Evolutionary conservation across 2,329 filamentous ascomycete species (phyloP).

Genomic region (Pleomassaria siparia): DNA sequence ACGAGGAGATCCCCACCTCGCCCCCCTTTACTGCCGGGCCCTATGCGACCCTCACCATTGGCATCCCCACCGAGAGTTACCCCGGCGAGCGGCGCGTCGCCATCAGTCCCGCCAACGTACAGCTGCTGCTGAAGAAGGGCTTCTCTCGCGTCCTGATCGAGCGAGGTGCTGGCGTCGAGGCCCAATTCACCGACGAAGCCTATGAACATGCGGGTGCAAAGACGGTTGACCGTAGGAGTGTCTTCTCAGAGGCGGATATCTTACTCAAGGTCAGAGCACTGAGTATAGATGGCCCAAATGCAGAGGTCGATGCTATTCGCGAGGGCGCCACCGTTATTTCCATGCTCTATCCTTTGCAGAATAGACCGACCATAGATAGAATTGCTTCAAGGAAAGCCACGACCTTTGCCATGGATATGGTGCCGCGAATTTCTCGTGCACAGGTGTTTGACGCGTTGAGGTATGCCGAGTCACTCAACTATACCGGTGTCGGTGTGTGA

Average conservation of each 20-base stretch:
- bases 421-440: slow-evolving; percentile 84
- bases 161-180: slow-evolving; percentile 73
- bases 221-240: slow-evolving; percentile 66
- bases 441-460: slow-evolving; percentile 82
- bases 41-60: slow-evolving; percentile 73
- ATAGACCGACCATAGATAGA: slow-evolving; percentile 71
- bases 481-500: neutral
- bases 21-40: slow-evolving; percentile 51
- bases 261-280: slow-evolving; percentile 82
- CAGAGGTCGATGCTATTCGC: slow-evolving; percentile 69
- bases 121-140: slow-evolving; percentile 81
- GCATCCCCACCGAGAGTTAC: slow-evolving; percentile 77
- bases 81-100: slow-evolving; percentile 80
- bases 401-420: slow-evolving; percentile 88
- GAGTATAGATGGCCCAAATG: slow-evolving; percentile 56
- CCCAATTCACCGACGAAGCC: slow-evolving; percentile 75
- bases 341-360: slow-evolving; percentile 81
- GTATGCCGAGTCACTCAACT: slow-evolving; percentile 10
- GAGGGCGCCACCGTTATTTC: slow-evolving; percentile 76
- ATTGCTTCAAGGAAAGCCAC: slow-evolving; percentile 72
- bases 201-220: slow-evolving; percentile 79
- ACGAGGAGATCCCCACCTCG: slow-evolving; percentile 37
- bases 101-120: slow-evolving; percentile 80
- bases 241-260: slow-evolving; percentile 77
- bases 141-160: slow-evolving; percentile 77